phyloP scores from a whole-genome alignment of 106 monocot genomes.

The Agapanthus africanus region DNA sequence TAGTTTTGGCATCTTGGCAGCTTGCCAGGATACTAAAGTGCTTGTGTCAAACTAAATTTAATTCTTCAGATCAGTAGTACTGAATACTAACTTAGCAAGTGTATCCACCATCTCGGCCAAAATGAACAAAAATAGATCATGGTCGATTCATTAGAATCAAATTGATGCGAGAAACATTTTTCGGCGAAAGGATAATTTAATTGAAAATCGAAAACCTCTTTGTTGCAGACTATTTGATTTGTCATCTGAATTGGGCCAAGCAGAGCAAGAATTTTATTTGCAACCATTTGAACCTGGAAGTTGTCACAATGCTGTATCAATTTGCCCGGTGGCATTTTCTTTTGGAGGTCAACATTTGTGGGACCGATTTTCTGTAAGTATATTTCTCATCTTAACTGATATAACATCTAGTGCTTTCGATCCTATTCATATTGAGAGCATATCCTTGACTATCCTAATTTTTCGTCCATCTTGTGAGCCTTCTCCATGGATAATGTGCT shows the following conservation, averaged over 20 bases:
- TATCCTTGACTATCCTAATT: not conserved
- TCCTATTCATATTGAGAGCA: not conserved
- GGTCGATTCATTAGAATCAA: no score
- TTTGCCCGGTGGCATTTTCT: slow-evolving; percentile 77
- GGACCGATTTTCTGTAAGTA: slow-evolving; percentile 81
- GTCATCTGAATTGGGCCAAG: slow-evolving; percentile 61
- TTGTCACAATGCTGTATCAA: slow-evolving; percentile 34
- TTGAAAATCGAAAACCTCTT: no score
- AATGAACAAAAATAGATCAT: no score
- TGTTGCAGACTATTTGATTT: slow-evolving; percentile 83
- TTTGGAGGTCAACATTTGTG: slow-evolving; percentile 86
- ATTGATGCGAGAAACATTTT: no score
- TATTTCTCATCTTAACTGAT: not conserved
- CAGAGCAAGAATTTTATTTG: slow-evolving; percentile 93
- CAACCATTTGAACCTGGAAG: slow-evolving; percentile 48
- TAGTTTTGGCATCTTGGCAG: no score
- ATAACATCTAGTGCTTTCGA: not conserved
- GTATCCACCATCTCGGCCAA: no score
- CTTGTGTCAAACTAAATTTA: no score
- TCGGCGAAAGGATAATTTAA: no score
- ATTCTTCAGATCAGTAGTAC: no score
- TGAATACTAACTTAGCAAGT: no score
- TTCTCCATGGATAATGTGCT: not conserved
- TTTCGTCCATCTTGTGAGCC: not conserved
- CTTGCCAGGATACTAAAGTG: no score